These are phyloP conservation scores for Aotearoamyces nothofagi DNA, from an alignment of 2,329 filamentous ascomycete genomes.

Conservation along the genomic window DNA sequence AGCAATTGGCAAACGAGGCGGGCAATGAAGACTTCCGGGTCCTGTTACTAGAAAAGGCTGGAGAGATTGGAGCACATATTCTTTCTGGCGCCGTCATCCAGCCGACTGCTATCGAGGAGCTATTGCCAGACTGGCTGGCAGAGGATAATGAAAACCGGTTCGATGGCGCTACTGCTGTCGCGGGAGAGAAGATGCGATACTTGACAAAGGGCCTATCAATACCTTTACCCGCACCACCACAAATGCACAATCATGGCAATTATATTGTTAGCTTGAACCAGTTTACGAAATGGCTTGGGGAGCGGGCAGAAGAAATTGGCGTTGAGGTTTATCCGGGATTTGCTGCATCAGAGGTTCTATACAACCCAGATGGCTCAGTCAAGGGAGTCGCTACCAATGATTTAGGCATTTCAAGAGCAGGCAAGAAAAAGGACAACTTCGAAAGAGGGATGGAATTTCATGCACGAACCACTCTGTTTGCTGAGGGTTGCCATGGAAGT, in stretches of 20 bases:
- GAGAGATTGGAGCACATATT: constrained; percentile 88
- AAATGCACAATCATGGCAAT: constrained; percentile 98
- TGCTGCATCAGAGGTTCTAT: constrained; percentile 84
- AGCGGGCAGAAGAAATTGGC: constrained; percentile 88
- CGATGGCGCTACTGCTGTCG: constrained; percentile 72
- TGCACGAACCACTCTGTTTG: constrained; percentile 79
- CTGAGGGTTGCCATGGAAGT: constrained; percentile 90
- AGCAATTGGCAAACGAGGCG: constrained; percentile 86
- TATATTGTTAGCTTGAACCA: constrained; percentile 95
- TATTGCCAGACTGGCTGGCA: constrained; percentile 85
- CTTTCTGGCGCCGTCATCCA: constrained; percentile 92
- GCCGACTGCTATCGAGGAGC: constrained; percentile 73
- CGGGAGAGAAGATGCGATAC: constrained; percentile 80
- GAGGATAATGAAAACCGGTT: constrained; percentile 82
- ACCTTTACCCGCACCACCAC: constrained; percentile 75
- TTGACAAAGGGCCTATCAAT: constrained; percentile 68
- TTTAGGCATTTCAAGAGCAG: constrained; percentile 66
- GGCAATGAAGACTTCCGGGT: constrained; percentile 95
- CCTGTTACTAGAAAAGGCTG: constrained; percentile 83
- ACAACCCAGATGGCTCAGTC: constrained; percentile 73
- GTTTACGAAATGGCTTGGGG: constrained; percentile 88
- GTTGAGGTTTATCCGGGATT: constrained; percentile 96
- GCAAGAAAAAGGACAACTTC: constrained; percentile 77
- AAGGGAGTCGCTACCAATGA: constrained; percentile 94
- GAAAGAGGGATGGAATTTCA: constrained; percentile 98